phyloP scores from a whole-genome alignment of 2,329 filamentous ascomycete genomes.

The Dryadomyces quercivorus region DNA sequence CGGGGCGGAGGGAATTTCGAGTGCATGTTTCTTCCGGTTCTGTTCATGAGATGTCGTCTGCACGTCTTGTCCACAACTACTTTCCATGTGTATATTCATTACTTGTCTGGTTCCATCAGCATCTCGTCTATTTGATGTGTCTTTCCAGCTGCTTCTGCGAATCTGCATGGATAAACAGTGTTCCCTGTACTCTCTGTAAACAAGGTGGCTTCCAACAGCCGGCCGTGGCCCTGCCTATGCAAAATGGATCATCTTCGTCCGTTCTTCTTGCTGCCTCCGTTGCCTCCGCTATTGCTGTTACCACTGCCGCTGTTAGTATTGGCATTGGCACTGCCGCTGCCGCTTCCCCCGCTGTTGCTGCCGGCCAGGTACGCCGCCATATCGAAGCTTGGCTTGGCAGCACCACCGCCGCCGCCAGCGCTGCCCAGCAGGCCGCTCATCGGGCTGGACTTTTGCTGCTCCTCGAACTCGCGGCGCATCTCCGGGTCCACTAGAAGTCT shows the following conservation, averaged over 20 bases:
- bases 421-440: slow-evolving; percentile 44
- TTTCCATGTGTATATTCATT: background rate
- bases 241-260: slow-evolving; percentile 20
- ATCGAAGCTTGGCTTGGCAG: slow-evolving; percentile 40
- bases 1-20: too few species aligned
- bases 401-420: slow-evolving; percentile 25
- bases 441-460: slow-evolving; percentile 67
- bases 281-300: slow-evolving; percentile 13
- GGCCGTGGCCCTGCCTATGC: too few species aligned
- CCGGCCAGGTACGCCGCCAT: slow-evolving; percentile 53
- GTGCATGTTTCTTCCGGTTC: background rate
- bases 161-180: too few species aligned
- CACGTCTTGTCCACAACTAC: background rate
- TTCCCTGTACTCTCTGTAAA: too few species aligned
- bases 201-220: too few species aligned
- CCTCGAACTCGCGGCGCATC: slow-evolving; percentile 82
- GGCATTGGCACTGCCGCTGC: slow-evolving; percentile 13
- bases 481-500: slow-evolving; percentile 84
- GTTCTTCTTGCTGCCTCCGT: slow-evolving; percentile 13
- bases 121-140: background rate
- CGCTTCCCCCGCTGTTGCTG: slow-evolving; percentile 19
- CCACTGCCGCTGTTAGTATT: slow-evolving; percentile 18
- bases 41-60: background rate
- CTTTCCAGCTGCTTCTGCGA: background rate
- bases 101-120: background rate